Base-by-base conservation (phyloP, 2,329 filamentous ascomycete genomes). In the Colletotrichum eremochloae region DNA sequence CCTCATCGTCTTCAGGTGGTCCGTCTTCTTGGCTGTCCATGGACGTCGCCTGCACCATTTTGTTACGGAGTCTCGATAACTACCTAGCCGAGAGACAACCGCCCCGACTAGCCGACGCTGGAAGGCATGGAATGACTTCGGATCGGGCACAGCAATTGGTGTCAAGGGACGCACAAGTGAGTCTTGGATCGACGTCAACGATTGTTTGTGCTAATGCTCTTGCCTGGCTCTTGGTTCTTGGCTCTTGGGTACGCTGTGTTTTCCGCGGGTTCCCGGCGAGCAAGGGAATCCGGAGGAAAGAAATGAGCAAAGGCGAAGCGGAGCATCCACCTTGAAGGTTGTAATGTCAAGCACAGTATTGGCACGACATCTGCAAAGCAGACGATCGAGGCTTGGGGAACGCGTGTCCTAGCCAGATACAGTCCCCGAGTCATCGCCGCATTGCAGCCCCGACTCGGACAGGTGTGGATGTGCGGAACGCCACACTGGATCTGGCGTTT, bases 301-400 rank as follows among this genome's bases (percentile, higher is more conserved):
- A 36, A 55, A 33, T n/a, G 29, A 18, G n/a, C 42, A 15, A 44
- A 44, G 42, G 42, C n/a, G 36, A 42, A 42, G 36, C 56, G 36
- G 36, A 42, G n/a, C 56, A 29, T 42, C 56, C n/a, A 58, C 36
- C 56, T 57, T 57, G 55, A 29, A 18, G 36, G 56, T 15, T 58
- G 1, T 38, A 42, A 40, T n/a, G 9, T 42, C 14, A 29, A 9
- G n/a, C 18, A 14, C 46, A 48, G 24, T 24, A 24, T 24, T 48
- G 24, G 24, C 20, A 48, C 24, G 7, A 8, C 33, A 20, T 1
- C 52, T 36, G 31, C 11, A 20, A 20, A 55, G 31, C 52, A 36
- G 52, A 36, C 52, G 31, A n/a, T 5, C 52, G 31, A 55, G 52
- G 31, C 18, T 55, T 33, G 12, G 29, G 18, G 18, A 31, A 55